A percentile compares a stretch with the other conserved stretches of the same genome.
Evolutionary conservation across 1,284 basidiomycete genomes (phyloP).

Genomic region (Boletus sp.): DNA sequence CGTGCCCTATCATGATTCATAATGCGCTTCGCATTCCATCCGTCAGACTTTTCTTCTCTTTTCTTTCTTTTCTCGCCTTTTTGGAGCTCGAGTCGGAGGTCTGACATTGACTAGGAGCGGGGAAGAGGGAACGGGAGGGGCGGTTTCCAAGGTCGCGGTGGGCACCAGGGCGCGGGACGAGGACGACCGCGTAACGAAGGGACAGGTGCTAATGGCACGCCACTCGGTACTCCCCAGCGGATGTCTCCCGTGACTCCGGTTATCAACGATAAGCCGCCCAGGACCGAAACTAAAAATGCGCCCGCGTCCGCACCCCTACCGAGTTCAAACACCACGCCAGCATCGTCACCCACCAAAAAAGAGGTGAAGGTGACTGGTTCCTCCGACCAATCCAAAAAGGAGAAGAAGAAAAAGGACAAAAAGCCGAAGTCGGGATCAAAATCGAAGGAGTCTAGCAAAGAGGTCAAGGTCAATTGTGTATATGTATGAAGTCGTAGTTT

Average conservation of each 20-base stretch:
- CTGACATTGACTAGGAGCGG: slow-evolving; percentile 15
- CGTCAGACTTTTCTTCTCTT: background rate
- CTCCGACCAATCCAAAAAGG: slow-evolving; percentile 14
- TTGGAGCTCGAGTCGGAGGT: background rate
- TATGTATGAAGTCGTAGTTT: slow-evolving; percentile 5
- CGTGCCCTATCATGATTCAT: background rate
- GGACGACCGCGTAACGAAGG: slow-evolving; percentile 32
- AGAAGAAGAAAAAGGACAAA: slow-evolving; percentile 32
- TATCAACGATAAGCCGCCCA: slow-evolving; percentile 12
- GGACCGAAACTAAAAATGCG: background rate
- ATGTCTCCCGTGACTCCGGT: slow-evolving; percentile 40
- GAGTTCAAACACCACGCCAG: background rate
- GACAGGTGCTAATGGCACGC: slow-evolving; percentile 66
- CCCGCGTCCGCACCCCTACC: background rate
- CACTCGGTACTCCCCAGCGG: slow-evolving; percentile 58
- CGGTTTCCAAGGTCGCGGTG: slow-evolving; percentile 24
- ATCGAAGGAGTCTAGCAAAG: slow-evolving; percentile 8
- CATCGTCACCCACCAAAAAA: background rate
- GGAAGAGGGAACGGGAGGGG: slow-evolving; percentile 24
- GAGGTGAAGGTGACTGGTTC: background rate
- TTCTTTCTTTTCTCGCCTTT: background rate
- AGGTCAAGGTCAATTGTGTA: slow-evolving; percentile 17
- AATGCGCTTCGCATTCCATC: background rate
- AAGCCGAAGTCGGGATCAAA: slow-evolving; percentile 27
- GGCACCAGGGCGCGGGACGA: slow-evolving; percentile 10